phyloP scores from a whole-genome alignment of 768 basidiomycete genomes.

The Tremella fuciformis region DNA sequence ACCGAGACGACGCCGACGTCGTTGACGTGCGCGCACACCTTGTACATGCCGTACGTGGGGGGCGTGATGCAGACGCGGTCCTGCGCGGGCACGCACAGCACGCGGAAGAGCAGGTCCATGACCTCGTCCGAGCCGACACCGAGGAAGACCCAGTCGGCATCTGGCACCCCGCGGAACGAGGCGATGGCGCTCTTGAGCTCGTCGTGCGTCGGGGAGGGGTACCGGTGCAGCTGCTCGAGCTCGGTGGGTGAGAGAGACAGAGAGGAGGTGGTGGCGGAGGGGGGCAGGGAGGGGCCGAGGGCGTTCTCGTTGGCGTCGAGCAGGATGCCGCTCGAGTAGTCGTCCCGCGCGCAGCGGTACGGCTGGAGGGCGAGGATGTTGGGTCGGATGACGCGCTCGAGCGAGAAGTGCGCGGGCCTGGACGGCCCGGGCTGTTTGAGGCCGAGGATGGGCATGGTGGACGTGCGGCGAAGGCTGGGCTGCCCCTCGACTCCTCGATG shows the following conservation, averaged over 20 bases:
- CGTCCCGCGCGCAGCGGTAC: constrained; percentile 93
- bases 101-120: constrained; percentile 87
- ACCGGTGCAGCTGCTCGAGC: constrained; percentile 66
- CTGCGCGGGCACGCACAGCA: constrained; percentile 71
- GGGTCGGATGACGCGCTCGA: constrained; percentile 79
- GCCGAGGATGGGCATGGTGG: constrained; percentile 50
- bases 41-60: constrained; percentile 98
- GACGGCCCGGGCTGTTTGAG: constrained; percentile 47
- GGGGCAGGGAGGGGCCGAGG: constrained; percentile 74
- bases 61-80: constrained; percentile 87
- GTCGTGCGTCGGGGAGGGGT: constrained; percentile 87
- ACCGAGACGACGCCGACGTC: constrained; percentile 79
- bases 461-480: no score
- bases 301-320: constrained; percentile 98
- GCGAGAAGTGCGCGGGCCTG: constrained; percentile 75
- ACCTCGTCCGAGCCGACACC: constrained; percentile 97
- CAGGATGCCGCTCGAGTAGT: constrained; percentile 85
- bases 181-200: constrained; percentile 74
- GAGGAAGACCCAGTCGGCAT: constrained; percentile 72
- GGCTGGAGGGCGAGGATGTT: constrained; percentile 90
- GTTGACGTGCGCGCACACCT: constrained; percentile 90
- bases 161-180: constrained; percentile 66
- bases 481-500: no score
- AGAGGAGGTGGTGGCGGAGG: not conserved
- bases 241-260: constrained; percentile 28